These are phyloP conservation scores for Phaffia australis DNA, from an alignment of 768 basidiomycete species.

Conservation along the genomic window DNA sequence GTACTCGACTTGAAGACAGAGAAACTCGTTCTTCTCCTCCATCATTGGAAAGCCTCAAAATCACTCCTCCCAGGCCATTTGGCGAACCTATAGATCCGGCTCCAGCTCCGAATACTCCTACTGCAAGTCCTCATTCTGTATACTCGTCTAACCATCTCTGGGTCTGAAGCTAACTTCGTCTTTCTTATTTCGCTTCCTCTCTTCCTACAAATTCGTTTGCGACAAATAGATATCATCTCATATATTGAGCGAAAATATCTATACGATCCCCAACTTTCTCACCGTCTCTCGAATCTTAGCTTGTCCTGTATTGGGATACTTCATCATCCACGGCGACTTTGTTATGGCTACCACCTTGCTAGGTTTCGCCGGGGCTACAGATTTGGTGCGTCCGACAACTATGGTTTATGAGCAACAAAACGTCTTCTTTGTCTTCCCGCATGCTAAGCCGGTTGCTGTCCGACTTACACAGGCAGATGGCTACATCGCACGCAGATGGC, in stretches of 20 bases:
- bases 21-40: no score
- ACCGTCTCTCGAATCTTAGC: conserved; percentile 77
- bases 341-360: conserved; percentile 68
- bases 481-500: conserved; percentile 71
- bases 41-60: no score
- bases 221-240: no score
- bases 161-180: no score
- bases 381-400: conserved; percentile 61
- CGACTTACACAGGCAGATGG: conserved; percentile 62
- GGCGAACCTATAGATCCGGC: no score
- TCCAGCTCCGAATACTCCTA: no score
- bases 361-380: conserved; percentile 83
- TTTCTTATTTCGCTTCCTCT: no score
- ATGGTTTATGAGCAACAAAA: background rate
- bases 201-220: no score
- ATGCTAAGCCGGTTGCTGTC: background rate
- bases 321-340: conserved; percentile 71
- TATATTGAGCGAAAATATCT: conserved; percentile 58
- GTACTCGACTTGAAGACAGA: no score
- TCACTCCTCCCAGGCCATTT: no score
- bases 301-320: conserved; percentile 86
- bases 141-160: no score
- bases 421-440: background rate
- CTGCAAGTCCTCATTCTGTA: no score
- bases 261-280: conserved; percentile 83